Conservation (phyloP, 805 yeast species). For the Candida ipomoeae region DNA sequence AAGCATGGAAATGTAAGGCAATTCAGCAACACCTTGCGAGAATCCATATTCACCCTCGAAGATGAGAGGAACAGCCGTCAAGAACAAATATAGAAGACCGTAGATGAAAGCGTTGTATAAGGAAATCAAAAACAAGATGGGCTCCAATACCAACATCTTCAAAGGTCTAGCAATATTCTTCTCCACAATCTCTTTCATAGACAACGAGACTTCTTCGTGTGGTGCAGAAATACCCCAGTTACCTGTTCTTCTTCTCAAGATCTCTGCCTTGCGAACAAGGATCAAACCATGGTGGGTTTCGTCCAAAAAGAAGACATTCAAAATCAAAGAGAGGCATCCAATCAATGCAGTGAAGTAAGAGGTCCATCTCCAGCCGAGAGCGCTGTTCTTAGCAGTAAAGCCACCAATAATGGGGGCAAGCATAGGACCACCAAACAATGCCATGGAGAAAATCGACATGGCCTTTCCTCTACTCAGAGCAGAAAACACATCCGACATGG, state of each 20-base stretch:
- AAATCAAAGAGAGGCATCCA: conserved; percentile 40
- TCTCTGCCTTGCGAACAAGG: conserved; percentile 57
- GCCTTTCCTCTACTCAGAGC: conserved; percentile 21
- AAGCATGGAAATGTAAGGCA: conserved; percentile 76
- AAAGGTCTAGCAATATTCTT: conserved; percentile 68
- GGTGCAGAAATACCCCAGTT: conserved; percentile 83
- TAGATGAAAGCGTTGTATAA: conserved; percentile 75
- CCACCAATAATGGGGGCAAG: conserved; percentile 43
- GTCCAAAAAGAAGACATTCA: conserved; percentile 43
- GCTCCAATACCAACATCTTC: conserved; percentile 62
- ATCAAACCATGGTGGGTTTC: conserved; percentile 76
- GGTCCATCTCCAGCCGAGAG: conserved; percentile 83
- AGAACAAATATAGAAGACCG: conserved; percentile 69
- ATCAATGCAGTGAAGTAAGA: conserved; percentile 66
- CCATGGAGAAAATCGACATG: conserved; percentile 23
- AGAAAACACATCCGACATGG: conserved; percentile 21
- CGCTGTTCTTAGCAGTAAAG: conserved; percentile 51
- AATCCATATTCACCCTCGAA: conserved; percentile 48
- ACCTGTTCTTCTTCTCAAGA: conserved; percentile 61
- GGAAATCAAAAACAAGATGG: conserved; percentile 64
- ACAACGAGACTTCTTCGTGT: conserved; percentile 44
- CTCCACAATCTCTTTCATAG: conserved; percentile 48
- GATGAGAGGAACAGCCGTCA: conserved; percentile 73
- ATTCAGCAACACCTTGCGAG: conserved; percentile 58
- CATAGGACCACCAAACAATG: conserved; percentile 33